Evolutionary conservation across 495 filamentous ascomycete genomes (phyloP), one percentile per base, ranked within the genome.

Genomic region (Paragyromitra xinjiangensis): DNA sequence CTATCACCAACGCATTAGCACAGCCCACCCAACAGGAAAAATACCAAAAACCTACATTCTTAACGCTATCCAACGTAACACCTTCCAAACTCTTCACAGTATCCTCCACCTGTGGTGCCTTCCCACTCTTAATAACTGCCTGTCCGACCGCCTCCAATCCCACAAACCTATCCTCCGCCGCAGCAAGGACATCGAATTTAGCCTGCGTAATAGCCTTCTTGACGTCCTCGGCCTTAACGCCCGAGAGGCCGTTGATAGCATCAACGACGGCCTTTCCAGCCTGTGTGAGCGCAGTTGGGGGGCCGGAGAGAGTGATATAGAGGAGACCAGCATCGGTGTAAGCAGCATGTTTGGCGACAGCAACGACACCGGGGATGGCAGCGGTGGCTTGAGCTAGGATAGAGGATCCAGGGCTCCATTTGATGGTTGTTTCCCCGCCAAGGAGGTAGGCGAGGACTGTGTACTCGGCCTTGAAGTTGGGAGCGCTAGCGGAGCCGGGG

Each of bases 301-400:
- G 91, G 66, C 96, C 95, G 70, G 85, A 88, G 73, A 99, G 88
- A 77, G 90, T 90, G 78, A 97, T 90, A 74, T 90, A 88, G 64
- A 99, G 88, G 29, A 99, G 90, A 80, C 95, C 96, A 69, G 95
- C 92, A 81, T 99, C 95, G 16, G 95, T 97, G 88, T 98, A 99
- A 69, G 92, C 88, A 75, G 87, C 84, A 86, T 96, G 93, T 78
- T 89, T 87, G 58, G 94, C 93, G 76, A 91, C 89, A 29, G 79
- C 82, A 69, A 85, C 85, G 68, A 91, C 90, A 79, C 91, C 89
- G 24, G 90, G 88, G 83, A 88, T 87, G 22, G 86, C 85, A 64
- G 91, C 85, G 68, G 90, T 87, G 53, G 91, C 92, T 86, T 96
- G 93, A 70, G 91, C 88, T 55, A 99, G 89, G 56, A 97, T 86